Conservation (phyloP, 139 green algal species). For the Chlamydomonas applanata region DNA sequence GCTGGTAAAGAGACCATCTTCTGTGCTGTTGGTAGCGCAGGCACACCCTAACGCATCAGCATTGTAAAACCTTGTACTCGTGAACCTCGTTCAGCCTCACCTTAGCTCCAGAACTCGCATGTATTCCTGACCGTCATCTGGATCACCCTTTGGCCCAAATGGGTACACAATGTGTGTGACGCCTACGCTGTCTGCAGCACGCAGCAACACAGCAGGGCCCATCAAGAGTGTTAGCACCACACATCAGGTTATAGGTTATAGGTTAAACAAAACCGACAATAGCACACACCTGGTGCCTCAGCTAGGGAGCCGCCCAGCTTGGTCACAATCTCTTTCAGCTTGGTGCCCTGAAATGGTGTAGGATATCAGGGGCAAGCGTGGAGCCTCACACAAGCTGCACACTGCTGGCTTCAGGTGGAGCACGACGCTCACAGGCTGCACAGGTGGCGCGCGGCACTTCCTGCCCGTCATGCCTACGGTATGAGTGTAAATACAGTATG, state of each 20-base stretch:
- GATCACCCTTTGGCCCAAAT: constrained; percentile 61
- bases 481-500: too few species aligned
- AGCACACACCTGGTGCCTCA: constrained; percentile 19
- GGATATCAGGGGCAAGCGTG: too few species aligned
- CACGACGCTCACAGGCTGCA: too few species aligned
- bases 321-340: constrained; percentile 38
- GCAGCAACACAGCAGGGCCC: not conserved
- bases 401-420: too few species aligned
- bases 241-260: not conserved
- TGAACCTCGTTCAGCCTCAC: constrained; percentile 7
- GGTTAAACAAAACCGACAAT: not conserved
- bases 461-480: too few species aligned
- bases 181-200: constrained; percentile 39
- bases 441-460: too few species aligned
- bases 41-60: too few species aligned
- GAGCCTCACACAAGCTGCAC: too few species aligned
- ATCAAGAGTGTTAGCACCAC: constrained; percentile 3
- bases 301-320: constrained; percentile 40
- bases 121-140: constrained; percentile 72
- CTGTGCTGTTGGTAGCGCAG: too few species aligned
- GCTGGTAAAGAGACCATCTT: too few species aligned
- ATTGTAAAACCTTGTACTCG: too few species aligned
- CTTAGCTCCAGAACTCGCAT: constrained; percentile 61
- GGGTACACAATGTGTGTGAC: constrained; percentile 78
- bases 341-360: constrained; percentile 3